These are phyloP conservation scores for Sugiyamaella chiloensis DNA, from an alignment of 805 yeast genomes.

Conservation along the genomic window DNA sequence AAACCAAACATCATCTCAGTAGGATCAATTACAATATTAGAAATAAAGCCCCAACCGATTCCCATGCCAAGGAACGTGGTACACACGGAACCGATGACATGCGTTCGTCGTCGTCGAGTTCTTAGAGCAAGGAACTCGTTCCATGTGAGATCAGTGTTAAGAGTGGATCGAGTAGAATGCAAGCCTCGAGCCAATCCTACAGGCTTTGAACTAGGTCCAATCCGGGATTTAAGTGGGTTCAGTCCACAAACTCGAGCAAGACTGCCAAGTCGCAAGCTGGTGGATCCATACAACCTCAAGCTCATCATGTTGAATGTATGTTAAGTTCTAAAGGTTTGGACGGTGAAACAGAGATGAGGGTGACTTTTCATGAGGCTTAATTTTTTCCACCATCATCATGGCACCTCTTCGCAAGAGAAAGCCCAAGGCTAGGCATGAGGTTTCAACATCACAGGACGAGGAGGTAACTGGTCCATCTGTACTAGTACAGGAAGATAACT, in stretches of 20 bases:
- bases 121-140: conserved; percentile 72
- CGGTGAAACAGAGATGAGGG: too few species aligned
- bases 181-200: neutral
- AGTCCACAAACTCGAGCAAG: too few species aligned
- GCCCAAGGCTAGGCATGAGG: neutral
- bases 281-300: too few species aligned
- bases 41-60: conserved; percentile 68
- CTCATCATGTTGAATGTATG: too few species aligned
- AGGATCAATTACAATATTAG: conserved; percentile 82
- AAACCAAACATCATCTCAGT: conserved; percentile 82
- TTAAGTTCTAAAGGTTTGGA: too few species aligned
- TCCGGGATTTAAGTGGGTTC: too few species aligned
- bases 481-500: conserved; percentile 11
- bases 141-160: conserved; percentile 54
- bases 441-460: neutral
- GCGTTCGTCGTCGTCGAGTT: conserved; percentile 68
- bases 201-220: too few species aligned
- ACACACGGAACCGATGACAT: conserved; percentile 61
- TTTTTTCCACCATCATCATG: conserved; percentile 1
- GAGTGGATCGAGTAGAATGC: neutral
- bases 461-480: neutral
- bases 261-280: too few species aligned
- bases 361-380: conserved; percentile 3
- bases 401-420: neutral
- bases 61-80: conserved; percentile 66